These are phyloP conservation scores for Echria macrotheca DNA, from an alignment of 495 filamentous ascomycete genomes.

Conservation along the genomic window DNA sequence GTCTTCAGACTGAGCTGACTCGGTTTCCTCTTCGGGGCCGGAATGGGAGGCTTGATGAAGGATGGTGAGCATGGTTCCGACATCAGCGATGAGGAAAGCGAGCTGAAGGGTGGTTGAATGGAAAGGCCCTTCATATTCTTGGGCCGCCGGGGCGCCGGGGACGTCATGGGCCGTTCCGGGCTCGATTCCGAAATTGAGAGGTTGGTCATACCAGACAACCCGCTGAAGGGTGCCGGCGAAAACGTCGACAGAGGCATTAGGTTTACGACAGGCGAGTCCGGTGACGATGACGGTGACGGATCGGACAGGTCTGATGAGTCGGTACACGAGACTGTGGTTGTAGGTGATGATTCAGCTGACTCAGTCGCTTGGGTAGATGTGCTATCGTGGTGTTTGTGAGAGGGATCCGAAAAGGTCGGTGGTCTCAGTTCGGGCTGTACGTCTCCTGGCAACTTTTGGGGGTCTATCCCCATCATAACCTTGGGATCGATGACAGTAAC, in stretches of 20 bases:
- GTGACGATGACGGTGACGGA: slow-evolving; percentile 83
- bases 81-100: slow-evolving; percentile 35
- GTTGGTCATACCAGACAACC: slow-evolving; percentile 38
- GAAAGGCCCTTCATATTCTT: slow-evolving; percentile 94
- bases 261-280: slow-evolving; percentile 74
- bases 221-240: slow-evolving; percentile 41
- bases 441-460: slow-evolving; percentile 22
- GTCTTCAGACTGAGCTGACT: slow-evolving; percentile 67
- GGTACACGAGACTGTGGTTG: slow-evolving; percentile 89
- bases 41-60: slow-evolving; percentile 70
- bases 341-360: slow-evolving; percentile 90
- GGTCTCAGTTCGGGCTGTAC: slow-evolving; percentile 33
- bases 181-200: slow-evolving; percentile 36
- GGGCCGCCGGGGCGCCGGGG: slow-evolving; percentile 66
- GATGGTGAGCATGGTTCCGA: slow-evolving; percentile 74
- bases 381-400: slow-evolving; percentile 57
- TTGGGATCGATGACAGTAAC: slow-evolving; percentile 42
- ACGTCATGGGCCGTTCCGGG: slow-evolving; percentile 52
- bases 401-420: slow-evolving; percentile 31
- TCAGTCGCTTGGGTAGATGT: slow-evolving; percentile 77
- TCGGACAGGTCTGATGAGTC: slow-evolving; percentile 86
- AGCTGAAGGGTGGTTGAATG: slow-evolving; percentile 67
- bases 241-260: slow-evolving; percentile 54
- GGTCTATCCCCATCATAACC: slow-evolving; percentile 34
- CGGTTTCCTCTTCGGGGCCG: slow-evolving; percentile 64